Evolutionary conservation across 306 rosid species (phyloP), one percentile per base, ranked within the genome.

Genomic region (Pachyrhizus erosus): DNA sequence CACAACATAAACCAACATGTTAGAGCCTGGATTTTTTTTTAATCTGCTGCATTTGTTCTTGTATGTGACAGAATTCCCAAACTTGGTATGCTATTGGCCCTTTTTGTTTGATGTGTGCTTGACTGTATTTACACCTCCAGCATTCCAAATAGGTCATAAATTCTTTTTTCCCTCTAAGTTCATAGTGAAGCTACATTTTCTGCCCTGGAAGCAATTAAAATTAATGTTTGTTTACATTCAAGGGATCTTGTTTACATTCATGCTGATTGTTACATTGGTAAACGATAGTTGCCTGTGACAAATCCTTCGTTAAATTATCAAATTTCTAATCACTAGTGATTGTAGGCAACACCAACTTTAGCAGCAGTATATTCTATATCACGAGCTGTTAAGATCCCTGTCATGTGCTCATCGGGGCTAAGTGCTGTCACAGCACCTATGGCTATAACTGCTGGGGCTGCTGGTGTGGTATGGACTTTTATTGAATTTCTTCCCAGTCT

Each of bases 381-480:
- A 1, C 80, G 94, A 77, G 98, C 99, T 40, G 97, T 95, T 34
- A 91, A 89, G 84, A 89, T 95, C 80, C 98, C 96, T 14, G 93
- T 95, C 74, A 89, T 95, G 94, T 93, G 99, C 46, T 89, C 97
- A 3, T 95, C 98, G 0, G 99, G 98, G 78, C 75, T 93, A 62
- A 95, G 97, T 54, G 83, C 97, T 54, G 98, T 93, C 34, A 93
- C 98, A 2, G 94, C 93, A 17, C 98, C 99, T 57, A 89, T 95
- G 99, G 99, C 98, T 82, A 89, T 95, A 85, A 77, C 96, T 29
- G 97, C 96, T 8, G 99, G 99, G 66, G 98, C 99, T 37, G 84
- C 99, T 7, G 99, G 99, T 24, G 99, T 95, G 92, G 97, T 95
- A 89, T 23, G 94, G 8, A 48, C 5, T 74, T 68, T 65, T 61